A percentile compares a stretch with the other conserved stretches of the same genome.
Conservation (phyloP, 2,329 filamentous ascomycete genomes). For the Ambrosiella xylebori region DNA sequence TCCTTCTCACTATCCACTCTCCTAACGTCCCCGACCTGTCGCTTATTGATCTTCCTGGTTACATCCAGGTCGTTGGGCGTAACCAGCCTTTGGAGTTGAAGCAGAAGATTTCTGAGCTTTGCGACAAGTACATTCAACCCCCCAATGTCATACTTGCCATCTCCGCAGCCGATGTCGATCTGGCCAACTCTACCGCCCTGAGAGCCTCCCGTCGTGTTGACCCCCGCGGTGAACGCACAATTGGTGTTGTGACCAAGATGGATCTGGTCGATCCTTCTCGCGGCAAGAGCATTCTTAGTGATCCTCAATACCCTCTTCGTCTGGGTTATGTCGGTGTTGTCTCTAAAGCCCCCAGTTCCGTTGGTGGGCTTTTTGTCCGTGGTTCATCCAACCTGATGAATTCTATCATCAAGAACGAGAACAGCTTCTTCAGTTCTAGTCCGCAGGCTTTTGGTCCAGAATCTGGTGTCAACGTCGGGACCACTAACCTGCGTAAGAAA, state of each 20-base stretch:
- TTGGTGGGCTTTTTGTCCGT: constrained; percentile 60
- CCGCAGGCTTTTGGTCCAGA: constrained; percentile 61
- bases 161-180: constrained; percentile 89
- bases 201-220: constrained; percentile 82
- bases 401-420: constrained; percentile 76
- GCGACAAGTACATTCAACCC: constrained; percentile 93
- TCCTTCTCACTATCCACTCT: constrained; percentile 88
- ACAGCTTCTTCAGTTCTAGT: constrained; percentile 70
- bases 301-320: constrained; percentile 87
- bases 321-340: constrained; percentile 94
- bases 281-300: constrained; percentile 61
- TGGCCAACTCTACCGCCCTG: constrained; percentile 88
- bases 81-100: constrained; percentile 86
- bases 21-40: constrained; percentile 90
- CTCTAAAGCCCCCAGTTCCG: constrained; percentile 54
- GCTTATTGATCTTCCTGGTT: constrained; percentile 87
- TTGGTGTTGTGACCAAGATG: constrained; percentile 99
- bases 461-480: constrained; percentile 61
- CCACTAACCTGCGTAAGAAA: constrained; percentile 76
- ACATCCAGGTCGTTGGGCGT: constrained; percentile 86
- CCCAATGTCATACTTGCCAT: constrained; percentile 96
- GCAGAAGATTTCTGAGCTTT: constrained; percentile 87
- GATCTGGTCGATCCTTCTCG: constrained; percentile 76
- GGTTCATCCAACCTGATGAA: constrained; percentile 62
- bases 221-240: constrained; percentile 84